phyloP scores from a whole-genome alignment of 148 eudicot genomes.

The Diospyros kaki region DNA sequence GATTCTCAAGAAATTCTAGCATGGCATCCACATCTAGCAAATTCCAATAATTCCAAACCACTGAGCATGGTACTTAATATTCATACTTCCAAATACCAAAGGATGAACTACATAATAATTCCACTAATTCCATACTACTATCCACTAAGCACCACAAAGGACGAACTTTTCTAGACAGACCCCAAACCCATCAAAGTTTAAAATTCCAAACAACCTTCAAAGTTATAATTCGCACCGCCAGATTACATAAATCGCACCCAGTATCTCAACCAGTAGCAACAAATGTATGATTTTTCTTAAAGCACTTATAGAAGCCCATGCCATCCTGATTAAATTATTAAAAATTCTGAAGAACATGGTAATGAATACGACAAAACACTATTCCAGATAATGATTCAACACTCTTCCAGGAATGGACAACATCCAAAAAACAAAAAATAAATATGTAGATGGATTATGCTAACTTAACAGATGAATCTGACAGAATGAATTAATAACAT shows the following conservation, averaged over 20 bases:
- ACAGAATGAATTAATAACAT: not conserved
- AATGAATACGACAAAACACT: not conserved
- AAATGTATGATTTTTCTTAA: not conserved
- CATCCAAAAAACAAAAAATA: not conserved
- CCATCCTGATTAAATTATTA: not conserved
- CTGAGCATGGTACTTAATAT: too few relatives aligned
- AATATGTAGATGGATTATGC: not conserved
- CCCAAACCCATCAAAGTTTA: too few relatives aligned
- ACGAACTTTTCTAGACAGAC: too few relatives aligned
- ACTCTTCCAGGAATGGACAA: not conserved
- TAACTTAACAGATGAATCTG: not conserved
- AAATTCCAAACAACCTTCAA: too few relatives aligned
- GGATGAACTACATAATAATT: too few relatives aligned
- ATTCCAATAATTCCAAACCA: too few relatives aligned
- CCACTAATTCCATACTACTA: too few relatives aligned
- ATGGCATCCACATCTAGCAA: too few relatives aligned
- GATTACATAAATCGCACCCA: not conserved
- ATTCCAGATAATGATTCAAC: not conserved
- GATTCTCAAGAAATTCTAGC: too few relatives aligned
- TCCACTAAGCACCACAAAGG: too few relatives aligned
- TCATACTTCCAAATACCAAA: too few relatives aligned
- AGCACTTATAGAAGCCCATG: not conserved
- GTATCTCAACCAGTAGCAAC: not conserved
- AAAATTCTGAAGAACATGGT: not conserved
- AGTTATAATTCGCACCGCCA: not conserved